Evolutionary conservation across 2,329 filamentous ascomycete genomes (phyloP), one percentile per base, ranked within the genome.

Genomic region (Calonectria pauciramosa): DNA sequence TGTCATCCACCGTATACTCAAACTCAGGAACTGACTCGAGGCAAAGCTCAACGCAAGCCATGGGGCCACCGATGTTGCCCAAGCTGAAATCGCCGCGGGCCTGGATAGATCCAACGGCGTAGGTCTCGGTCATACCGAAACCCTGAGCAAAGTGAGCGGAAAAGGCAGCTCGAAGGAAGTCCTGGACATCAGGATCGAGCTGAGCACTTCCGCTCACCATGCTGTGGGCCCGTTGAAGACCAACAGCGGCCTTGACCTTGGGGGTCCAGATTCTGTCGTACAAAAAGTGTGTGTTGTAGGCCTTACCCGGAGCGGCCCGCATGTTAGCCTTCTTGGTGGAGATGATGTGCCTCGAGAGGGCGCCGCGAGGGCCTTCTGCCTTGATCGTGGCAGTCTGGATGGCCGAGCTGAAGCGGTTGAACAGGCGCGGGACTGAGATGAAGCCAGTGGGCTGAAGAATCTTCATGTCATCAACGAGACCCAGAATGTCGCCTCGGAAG

Each of bases 41-140:
- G 84, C 96, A 98, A 64, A 93, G 87, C 87, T 99, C 97, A 11
- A 90, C 86, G 74, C 89, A 89, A 10, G 92, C 89, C 75, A 91
- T 89, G 0, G 96, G 89, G 7, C 90, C 92, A 68, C 97, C 97
- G 79, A 96, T 96, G 86, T 96, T 98, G 75, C 95, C 96, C 6
- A 93, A 87, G 11, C 90, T 90, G 82, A 94, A 92, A 84, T 99
- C 97, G 60, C 90, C 90, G 2, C 87, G 84, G 14, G 91, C 81
- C 86, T 99, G 97, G 44, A 92, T 90, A 16, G 93, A 89, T 28
- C 91, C 92, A 36, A 94, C 91, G 54, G 96, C 96, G 82, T 98
- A 98, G 0, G 96, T 94, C 86, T 99, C 97, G 1, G 97, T 99
- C 84, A 99, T 89, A 64, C 97, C 97, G 84, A 96, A 99, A 36